phyloP scores from a whole-genome alignment of 768 basidiomycete species.

The Panellus pusillus region DNA sequence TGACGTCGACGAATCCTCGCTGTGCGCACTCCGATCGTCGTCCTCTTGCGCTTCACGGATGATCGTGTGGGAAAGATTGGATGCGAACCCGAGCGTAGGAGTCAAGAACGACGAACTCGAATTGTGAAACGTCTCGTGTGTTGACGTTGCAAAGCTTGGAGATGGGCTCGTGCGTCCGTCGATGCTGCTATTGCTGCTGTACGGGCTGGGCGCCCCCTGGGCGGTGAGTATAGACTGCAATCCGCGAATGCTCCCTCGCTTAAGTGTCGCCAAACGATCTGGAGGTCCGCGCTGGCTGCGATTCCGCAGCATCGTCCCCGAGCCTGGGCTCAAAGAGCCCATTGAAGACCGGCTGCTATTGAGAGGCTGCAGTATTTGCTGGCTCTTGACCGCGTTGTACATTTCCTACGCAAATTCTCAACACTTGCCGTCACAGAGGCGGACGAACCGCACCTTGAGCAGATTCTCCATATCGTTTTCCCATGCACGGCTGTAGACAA shows the following conservation, averaged over 20 bases:
- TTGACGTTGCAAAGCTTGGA: conserved; percentile 89
- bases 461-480: conserved; percentile 83
- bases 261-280: conserved; percentile 74
- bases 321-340: conserved; percentile 58
- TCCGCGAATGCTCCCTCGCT: conserved; percentile 91
- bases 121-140: conserved; percentile 63
- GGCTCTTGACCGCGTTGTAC: conserved; percentile 87
- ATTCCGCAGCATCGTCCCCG: conserved; percentile 54
- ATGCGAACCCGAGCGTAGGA: conserved; percentile 93
- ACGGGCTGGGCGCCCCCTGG: conserved; percentile 71
- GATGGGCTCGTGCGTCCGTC: conserved; percentile 94
- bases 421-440: neutral
- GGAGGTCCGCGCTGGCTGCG: conserved; percentile 70
- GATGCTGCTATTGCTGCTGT: conserved; percentile 79
- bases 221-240: conserved; percentile 74
- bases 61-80: conserved; percentile 93
- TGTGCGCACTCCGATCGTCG: conserved; percentile 69
- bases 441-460: conserved; percentile 62
- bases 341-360: conserved; percentile 53
- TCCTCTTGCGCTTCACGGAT: conserved; percentile 94
- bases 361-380: conserved; percentile 86
- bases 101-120: conserved; percentile 72
- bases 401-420: conserved; percentile 65
- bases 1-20: conserved; percentile 64
- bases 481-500: conserved; percentile 69